Evolutionary conservation across 176 grass and related monocot genomes (phyloP).

Genomic region (Musa itinerans): DNA sequence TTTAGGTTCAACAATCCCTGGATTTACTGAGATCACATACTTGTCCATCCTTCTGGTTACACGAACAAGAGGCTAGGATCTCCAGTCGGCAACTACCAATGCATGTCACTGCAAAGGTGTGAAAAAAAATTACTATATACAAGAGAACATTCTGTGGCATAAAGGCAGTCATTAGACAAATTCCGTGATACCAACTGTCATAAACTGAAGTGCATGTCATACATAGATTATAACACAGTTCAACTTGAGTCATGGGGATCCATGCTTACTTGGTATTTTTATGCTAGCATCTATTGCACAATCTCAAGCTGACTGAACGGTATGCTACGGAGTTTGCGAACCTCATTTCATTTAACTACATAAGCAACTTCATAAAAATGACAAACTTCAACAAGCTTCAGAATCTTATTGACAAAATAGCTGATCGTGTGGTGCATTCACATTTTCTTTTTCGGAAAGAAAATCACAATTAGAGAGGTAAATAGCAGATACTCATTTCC

Average conservation of each 20-base stretch:
- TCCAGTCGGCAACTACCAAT: not conserved
- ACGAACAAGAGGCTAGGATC: not conserved
- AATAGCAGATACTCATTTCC: not conserved
- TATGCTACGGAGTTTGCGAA: too few species aligned
- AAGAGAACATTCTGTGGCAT: not conserved
- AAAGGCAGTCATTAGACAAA: not conserved
- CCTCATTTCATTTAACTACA: too few species aligned
- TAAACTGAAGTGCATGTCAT: not conserved
- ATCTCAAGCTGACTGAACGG: too few species aligned
- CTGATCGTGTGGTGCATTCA: not conserved
- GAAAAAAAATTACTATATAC: too few species aligned
- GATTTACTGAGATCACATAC: not conserved
- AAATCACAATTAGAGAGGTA: not conserved
- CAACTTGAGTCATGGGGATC: too few species aligned
- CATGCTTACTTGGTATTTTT: too few species aligned
- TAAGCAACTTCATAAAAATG: too few species aligned
- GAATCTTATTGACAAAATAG: not conserved
- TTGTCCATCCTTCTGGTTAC: not conserved
- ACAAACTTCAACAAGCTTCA: too few species aligned
- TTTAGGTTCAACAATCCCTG: not conserved
- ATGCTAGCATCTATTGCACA: too few species aligned
- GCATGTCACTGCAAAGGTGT: not conserved
- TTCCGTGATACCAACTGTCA: not conserved
- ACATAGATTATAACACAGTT: not conserved
- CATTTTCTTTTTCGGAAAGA: not conserved